Evolutionary conservation across 2,329 filamentous ascomycete genomes (phyloP).

Genomic region (Calcarisporium arbuscula): DNA sequence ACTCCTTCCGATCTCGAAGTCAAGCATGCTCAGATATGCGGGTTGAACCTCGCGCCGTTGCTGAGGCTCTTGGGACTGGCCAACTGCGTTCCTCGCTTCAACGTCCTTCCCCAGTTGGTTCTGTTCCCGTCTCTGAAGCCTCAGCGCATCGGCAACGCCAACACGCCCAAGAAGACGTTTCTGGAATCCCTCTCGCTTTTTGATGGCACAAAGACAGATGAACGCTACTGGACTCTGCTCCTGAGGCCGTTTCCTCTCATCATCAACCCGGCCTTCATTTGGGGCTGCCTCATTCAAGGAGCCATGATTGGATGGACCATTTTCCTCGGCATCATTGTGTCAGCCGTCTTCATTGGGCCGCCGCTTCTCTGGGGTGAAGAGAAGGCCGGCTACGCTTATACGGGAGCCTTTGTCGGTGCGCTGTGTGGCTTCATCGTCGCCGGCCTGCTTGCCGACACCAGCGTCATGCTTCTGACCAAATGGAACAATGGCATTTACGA

Average conservation of each 20-base stretch:
- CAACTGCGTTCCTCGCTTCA: no score
- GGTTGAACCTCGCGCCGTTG: constrained; percentile 4
- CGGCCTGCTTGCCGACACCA: constrained; percentile 67
- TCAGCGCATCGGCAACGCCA: constrained; percentile 26
- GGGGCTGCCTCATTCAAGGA: constrained; percentile 75
- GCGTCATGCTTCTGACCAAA: constrained; percentile 62
- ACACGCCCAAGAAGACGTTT: constrained; percentile 51
- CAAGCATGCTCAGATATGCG: no score
- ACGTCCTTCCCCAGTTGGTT: no score
- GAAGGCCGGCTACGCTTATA: constrained; percentile 80
- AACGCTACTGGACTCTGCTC: constrained; percentile 59
- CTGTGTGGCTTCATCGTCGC: constrained; percentile 71
- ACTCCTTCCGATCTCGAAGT: constrained; percentile 6
- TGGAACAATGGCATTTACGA: constrained; percentile 79
- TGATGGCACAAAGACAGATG: constrained; percentile 75
- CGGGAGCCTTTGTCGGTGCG: constrained; percentile 78
- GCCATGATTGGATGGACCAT: constrained; percentile 94
- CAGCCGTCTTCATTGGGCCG: constrained; percentile 73
- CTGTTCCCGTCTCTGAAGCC: constrained; percentile 25
- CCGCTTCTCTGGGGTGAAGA: constrained; percentile 78
- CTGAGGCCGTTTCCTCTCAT: constrained; percentile 78
- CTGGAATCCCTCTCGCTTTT: constrained; percentile 60
- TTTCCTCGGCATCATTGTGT: constrained; percentile 78
- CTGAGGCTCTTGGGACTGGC: no score
- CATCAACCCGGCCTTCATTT: constrained; percentile 77